These are phyloP conservation scores for Arthrobotrys musiformis DNA, from an alignment of 2,329 filamentous ascomycete species.

Conservation along the genomic window DNA sequence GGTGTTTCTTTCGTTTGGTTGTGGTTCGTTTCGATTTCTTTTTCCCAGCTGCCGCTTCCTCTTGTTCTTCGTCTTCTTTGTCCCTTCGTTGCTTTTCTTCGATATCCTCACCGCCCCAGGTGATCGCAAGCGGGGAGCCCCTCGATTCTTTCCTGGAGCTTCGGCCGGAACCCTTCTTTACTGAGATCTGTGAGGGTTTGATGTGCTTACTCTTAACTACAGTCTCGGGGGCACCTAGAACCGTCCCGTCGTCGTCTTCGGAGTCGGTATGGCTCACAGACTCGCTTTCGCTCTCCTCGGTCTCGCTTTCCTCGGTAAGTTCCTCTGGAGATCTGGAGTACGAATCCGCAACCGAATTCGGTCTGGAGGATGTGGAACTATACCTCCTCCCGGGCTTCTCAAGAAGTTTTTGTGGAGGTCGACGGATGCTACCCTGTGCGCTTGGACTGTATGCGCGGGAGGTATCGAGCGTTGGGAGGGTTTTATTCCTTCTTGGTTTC, in stretches of 20 bases:
- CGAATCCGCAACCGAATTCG: slow-evolving; percentile 46
- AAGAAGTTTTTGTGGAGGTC: slow-evolving; percentile 27
- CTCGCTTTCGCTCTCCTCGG: slow-evolving; percentile 49
- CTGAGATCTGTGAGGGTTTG: slow-evolving; percentile 50
- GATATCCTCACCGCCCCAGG: slow-evolving; percentile 52
- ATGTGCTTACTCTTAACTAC: slow-evolving; percentile 23
- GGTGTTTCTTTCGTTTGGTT: slow-evolving; percentile 44
- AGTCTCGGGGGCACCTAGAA: slow-evolving; percentile 34
- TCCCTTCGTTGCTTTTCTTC: slow-evolving; percentile 41
- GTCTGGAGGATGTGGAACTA: slow-evolving; percentile 43
- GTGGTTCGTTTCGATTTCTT: slow-evolving; percentile 26
- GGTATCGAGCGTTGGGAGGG: slow-evolving; percentile 37
- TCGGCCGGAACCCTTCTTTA: slow-evolving; percentile 52
- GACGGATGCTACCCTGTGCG: slow-evolving; percentile 25
- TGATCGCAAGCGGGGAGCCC: slow-evolving; percentile 53
- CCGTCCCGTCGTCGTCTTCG: slow-evolving; percentile 51
- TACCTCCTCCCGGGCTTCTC: slow-evolving; percentile 46
- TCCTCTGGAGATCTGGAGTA: slow-evolving; percentile 47
- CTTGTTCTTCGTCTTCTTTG: slow-evolving; percentile 32
- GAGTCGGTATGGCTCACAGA: slow-evolving; percentile 38
- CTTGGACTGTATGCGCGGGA: slow-evolving; percentile 29
- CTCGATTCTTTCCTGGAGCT: slow-evolving; percentile 45
- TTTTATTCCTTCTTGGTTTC: slow-evolving; percentile 31
- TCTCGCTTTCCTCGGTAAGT: slow-evolving; percentile 42
- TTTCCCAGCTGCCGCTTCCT: slow-evolving; percentile 9